phyloP scores from a whole-genome alignment of 2,329 filamentous ascomycete genomes.

The Aspergillus sojae region DNA sequence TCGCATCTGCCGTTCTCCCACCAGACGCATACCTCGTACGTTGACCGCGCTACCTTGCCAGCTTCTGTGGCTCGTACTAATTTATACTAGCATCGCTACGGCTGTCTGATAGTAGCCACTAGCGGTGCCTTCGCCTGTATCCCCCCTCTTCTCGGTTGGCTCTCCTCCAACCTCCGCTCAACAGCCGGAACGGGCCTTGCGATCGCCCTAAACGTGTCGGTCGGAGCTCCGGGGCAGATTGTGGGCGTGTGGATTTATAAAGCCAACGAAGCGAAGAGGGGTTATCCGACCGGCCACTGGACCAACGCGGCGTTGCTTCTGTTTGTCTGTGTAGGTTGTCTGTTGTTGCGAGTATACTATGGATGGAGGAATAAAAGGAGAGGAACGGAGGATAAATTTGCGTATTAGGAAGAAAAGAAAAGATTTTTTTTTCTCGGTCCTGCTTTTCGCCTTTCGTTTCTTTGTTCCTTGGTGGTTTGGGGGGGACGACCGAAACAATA shows the following conservation, averaged over 20 bases:
- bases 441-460: neutral
- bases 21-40: constrained; percentile 57
- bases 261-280: constrained; percentile 58
- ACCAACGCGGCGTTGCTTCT: constrained; percentile 64
- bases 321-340: constrained; percentile 59
- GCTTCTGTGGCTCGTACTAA: neutral
- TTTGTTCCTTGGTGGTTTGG: neutral
- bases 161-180: constrained; percentile 67
- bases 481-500: neutral
- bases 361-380: constrained; percentile 46
- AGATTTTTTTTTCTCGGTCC: neutral
- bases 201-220: constrained; percentile 70
- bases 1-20: constrained; percentile 66
- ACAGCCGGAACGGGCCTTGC: constrained; percentile 69
- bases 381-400: constrained; percentile 25
- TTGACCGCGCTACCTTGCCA: neutral
- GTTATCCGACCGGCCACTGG: constrained; percentile 73
- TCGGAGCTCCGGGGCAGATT: constrained; percentile 71
- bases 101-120: constrained; percentile 68
- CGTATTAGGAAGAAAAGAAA: constrained; percentile 24
- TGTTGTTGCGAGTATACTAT: constrained; percentile 61
- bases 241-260: constrained; percentile 76
- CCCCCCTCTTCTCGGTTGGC: constrained; percentile 70
- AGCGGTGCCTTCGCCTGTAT: constrained; percentile 70
- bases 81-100: constrained; percentile 58